Conservation (phyloP, 306 rosid genomes). For the Comarum palustre region DNA sequence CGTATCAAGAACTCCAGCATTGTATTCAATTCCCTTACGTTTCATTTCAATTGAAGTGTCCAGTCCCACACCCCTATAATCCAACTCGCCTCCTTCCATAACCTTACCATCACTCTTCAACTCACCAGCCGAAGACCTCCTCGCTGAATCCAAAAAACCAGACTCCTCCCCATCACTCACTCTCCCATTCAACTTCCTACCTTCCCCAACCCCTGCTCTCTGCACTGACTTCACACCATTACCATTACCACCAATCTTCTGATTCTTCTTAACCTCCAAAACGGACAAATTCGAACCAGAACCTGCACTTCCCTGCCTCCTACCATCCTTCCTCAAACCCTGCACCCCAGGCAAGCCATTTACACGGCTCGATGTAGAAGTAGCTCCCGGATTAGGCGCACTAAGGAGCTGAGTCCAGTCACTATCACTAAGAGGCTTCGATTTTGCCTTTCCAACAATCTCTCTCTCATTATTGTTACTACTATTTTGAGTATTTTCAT, state of each 20-base stretch:
- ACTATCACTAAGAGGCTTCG: slow-evolving; percentile 52
- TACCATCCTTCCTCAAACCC: slow-evolving; percentile 46
- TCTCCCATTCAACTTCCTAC: slow-evolving; percentile 53
- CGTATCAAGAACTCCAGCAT: slow-evolving; percentile 23
- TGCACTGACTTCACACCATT: slow-evolving; percentile 33
- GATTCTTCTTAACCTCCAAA: slow-evolving; percentile 49
- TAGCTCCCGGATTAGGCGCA: slow-evolving; percentile 41
- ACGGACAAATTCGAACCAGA: slow-evolving; percentile 26
- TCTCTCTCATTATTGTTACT: slow-evolving; percentile 27
- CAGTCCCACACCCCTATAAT: slow-evolving; percentile 30
- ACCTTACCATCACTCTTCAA: slow-evolving; percentile 40
- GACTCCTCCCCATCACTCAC: slow-evolving; percentile 59
- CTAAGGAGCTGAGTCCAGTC: slow-evolving; percentile 93
- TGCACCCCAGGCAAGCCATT: slow-evolving; percentile 42
- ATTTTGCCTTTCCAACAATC: slow-evolving; percentile 39
- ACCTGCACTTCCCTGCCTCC: slow-evolving; percentile 42
- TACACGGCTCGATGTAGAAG: slow-evolving; percentile 38
- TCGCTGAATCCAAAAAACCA: slow-evolving; percentile 39
- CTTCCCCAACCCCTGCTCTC: slow-evolving; percentile 33
- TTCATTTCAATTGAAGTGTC: slow-evolving; percentile 30
- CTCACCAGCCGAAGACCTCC: slow-evolving; percentile 42
- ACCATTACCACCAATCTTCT: slow-evolving; percentile 29
- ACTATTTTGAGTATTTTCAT: background rate
- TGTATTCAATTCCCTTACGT: slow-evolving; percentile 38
- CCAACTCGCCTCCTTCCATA: slow-evolving; percentile 30